Base-by-base conservation (phyloP, 306 rosid species). In the Casuarina equisetifolia region DNA sequence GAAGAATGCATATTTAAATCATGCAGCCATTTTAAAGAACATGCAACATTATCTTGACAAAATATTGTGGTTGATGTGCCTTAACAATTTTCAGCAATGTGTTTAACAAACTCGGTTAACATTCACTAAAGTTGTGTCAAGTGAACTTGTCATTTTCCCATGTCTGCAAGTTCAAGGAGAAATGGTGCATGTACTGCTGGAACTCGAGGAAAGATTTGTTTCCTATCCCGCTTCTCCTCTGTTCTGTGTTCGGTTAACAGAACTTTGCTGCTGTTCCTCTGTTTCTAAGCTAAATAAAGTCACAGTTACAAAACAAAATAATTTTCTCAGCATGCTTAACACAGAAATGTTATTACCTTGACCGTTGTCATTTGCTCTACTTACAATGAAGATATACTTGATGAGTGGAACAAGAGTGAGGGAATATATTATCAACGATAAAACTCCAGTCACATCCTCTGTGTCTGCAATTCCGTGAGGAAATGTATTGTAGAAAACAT, bases 281-380 rank as follows among this genome's bases (percentile, higher is more conserved):
- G 36, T 10, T 53, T 64, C 35, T 50, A 36, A n/a, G 4, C 11
- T 55, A 74, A 25, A 0, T 25, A 25, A 25, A 25, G 32, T 25
- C 25, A 36, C 48, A 57, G 71, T 36, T 20, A 3, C 6, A 5
- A 61, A 25, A 25, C 32, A 25, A 61, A 35, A 35, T 9, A 61
- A 61, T 32, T 32, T 61, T 61, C 19, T 25, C 32, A 25, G 32
- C 20, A 32, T 43, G 0, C 32, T 35, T 1, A 52, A 17, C 70
- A 44, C 50, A 13, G 9, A 62, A 32, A 12, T 6, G 45, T 7
- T 20, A n/a, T 36, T 92, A 96, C 99, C 99, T 96, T 96, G 99
- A 79, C 99, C 99, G 68, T 88, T 92, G 91, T 96, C 99, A 82
- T 91, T 96, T 11, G 99, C 99, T 87, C 89, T 86, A 67, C 94